Percentiles rank a stretch among this genome's conserved stretches.
Conservation (phyloP, 2,329 filamentous ascomycete species). For the Ambrosiella cleistominuta region DNA sequence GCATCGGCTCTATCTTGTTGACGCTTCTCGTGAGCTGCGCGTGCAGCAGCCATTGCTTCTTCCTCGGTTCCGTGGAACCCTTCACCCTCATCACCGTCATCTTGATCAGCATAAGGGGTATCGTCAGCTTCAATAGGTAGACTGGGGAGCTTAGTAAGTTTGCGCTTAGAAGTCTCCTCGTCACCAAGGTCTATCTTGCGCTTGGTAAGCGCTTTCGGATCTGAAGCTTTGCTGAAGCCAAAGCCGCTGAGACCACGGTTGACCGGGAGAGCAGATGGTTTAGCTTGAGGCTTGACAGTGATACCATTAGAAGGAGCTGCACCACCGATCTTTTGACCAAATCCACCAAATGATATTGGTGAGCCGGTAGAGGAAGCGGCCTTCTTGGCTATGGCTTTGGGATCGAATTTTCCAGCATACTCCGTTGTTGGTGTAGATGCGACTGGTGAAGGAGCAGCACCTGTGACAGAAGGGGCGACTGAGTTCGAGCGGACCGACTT, state of each 20-base stretch:
- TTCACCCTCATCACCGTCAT: conserved; percentile 56
- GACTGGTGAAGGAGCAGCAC: conserved; percentile 31
- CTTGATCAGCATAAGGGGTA: conserved; percentile 42
- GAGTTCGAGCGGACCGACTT: conserved; percentile 36
- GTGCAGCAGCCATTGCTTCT: conserved; percentile 68
- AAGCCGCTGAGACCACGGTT: conserved; percentile 62
- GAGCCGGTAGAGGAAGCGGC: conserved; percentile 38
- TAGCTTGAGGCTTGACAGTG: conserved; percentile 16
- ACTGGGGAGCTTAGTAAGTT: conserved; percentile 76
- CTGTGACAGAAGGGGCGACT: conserved; percentile 31
- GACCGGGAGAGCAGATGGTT: conserved; percentile 42
- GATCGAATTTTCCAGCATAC: conserved; percentile 69
- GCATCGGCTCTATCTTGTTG: conserved; percentile 26
- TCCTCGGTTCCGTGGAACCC: conserved; percentile 73
- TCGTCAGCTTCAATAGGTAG: conserved; percentile 49
- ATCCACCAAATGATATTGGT: conserved; percentile 25
- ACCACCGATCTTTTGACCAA: conserved; percentile 25
- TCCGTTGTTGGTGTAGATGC: conserved; percentile 18
- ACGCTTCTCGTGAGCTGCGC: conserved; percentile 70
- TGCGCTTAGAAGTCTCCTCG: conserved; percentile 71
- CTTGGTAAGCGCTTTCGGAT: conserved; percentile 46
- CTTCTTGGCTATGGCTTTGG: conserved; percentile 42
- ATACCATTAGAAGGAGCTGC: conserved; percentile 4
- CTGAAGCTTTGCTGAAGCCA: conserved; percentile 56
- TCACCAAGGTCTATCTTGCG: conserved; percentile 73